phyloP scores from a whole-genome alignment of 208 protist species.

The Balamuthia mandrillaris region DNA sequence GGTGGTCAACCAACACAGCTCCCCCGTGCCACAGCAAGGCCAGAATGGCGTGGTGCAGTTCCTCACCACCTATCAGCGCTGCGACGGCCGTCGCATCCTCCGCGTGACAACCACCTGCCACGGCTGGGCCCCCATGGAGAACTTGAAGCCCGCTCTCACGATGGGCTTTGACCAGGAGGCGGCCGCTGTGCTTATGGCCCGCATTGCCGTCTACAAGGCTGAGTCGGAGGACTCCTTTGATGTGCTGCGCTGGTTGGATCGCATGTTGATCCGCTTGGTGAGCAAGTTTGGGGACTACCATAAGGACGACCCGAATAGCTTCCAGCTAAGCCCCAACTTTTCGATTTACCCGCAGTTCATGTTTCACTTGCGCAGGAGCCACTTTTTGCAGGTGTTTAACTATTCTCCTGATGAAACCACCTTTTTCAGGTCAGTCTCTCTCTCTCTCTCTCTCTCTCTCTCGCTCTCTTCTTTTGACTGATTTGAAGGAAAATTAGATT shows the following conservation, averaged over 20 bases:
- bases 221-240: slow-evolving; percentile 92
- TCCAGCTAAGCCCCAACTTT: slow-evolving; percentile 87
- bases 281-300: slow-evolving; percentile 88
- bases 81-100: slow-evolving; percentile 59
- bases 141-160: slow-evolving; percentile 48
- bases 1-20: slow-evolving; percentile 73
- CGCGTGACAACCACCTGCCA: slow-evolving; percentile 68
- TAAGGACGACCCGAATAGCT: slow-evolving; percentile 83
- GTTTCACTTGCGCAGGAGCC: slow-evolving; percentile 95
- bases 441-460: too few species aligned
- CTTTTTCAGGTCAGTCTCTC: slow-evolving; percentile 79
- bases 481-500: slow-evolving; percentile 66
- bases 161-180: slow-evolving; percentile 40
- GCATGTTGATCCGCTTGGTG: slow-evolving; percentile 95
- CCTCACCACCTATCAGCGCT: slow-evolving; percentile 90
- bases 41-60: slow-evolving; percentile 82
- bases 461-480: neutral
- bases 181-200: slow-evolving; percentile 93
- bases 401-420: slow-evolving; percentile 95
- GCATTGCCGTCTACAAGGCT: slow-evolving; percentile 91
- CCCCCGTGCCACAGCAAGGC: neutral
- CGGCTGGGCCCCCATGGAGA: slow-evolving; percentile 61
- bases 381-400: slow-evolving; percentile 95
- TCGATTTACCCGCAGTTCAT: slow-evolving; percentile 97
- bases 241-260: slow-evolving; percentile 97